Evolutionary conservation across 345 rosid genomes (phyloP).

Genomic region (Nephelium lappaceum): DNA sequence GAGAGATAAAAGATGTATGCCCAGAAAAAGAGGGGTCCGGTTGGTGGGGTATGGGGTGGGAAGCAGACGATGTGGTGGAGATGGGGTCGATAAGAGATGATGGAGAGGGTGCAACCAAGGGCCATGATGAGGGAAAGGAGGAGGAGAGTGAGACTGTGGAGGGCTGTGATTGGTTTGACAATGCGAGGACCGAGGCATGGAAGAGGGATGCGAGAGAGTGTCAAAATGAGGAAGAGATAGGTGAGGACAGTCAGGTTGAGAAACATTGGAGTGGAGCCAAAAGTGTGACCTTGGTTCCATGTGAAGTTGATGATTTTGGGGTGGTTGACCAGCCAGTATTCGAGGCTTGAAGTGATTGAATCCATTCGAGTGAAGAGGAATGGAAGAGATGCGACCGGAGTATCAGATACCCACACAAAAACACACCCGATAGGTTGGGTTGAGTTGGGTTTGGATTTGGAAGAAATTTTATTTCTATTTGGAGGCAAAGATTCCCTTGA

Average conservation of each 20-base stretch:
- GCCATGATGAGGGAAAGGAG: slow-evolving; percentile 73
- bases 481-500: too few relatives aligned
- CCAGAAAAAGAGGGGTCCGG: slow-evolving; percentile 74
- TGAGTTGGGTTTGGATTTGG: too few relatives aligned
- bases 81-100: slow-evolving; percentile 21
- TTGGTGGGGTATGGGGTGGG: slow-evolving; percentile 42
- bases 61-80: slow-evolving; percentile 46
- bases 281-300: slow-evolving; percentile 60
- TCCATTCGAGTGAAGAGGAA: slow-evolving; percentile 14
- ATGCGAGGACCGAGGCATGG: slow-evolving; percentile 37
- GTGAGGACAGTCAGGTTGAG: slow-evolving; percentile 44
- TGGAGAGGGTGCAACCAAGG: slow-evolving; percentile 62
- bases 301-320: slow-evolving; percentile 55
- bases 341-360: slow-evolving; percentile 32
- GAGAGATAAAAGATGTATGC: slow-evolving; percentile 72
- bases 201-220: slow-evolving; percentile 39
- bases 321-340: slow-evolving; percentile 60
- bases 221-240: slow-evolving; percentile 56
- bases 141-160: slow-evolving; percentile 68
- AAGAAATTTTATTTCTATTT: too few relatives aligned
- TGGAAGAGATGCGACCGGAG: not conserved
- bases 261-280: slow-evolving; percentile 60
- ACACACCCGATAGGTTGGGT: not conserved
- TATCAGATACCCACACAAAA: not conserved
- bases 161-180: slow-evolving; percentile 71